A percentile compares a stretch with the other conserved stretches of the same genome.
phyloP scores from a whole-genome alignment of 768 basidiomycete genomes.

The Leccinum imitatum region DNA sequence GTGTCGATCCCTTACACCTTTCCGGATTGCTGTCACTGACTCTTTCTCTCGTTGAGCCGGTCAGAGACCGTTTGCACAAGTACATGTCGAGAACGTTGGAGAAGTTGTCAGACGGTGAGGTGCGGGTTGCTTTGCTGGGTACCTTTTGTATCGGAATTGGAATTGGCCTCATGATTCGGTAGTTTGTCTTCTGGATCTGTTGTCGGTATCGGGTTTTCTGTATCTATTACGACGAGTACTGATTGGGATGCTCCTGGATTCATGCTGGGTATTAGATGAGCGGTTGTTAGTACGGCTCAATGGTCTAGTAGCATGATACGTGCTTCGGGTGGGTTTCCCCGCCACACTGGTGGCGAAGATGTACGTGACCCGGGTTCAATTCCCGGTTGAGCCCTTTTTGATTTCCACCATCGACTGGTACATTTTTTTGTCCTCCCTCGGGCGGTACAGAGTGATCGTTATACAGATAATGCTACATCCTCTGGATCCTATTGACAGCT shows the following conservation, averaged over 20 bases:
- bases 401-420: constrained; percentile 2
- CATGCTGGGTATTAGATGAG: neutral
- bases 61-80: constrained; percentile 30
- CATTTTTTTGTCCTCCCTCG: neutral
- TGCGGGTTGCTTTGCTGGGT: constrained; percentile 37
- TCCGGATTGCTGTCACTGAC: constrained; percentile 63
- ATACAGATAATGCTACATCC: neutral
- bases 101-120: constrained; percentile 28
- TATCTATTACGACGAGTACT: neutral
- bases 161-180: constrained; percentile 39
- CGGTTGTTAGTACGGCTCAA: constrained; percentile 31
- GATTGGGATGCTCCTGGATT: neutral
- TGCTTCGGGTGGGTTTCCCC: constrained; percentile 35
- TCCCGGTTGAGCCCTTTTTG: constrained; percentile 31
- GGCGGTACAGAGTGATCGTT: neutral
- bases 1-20: constrained; percentile 65
- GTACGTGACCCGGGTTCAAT: constrained; percentile 39
- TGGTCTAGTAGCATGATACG: constrained; percentile 39
- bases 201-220: neutral
- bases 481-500: constrained; percentile 10
- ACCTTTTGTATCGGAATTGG: constrained; percentile 48
- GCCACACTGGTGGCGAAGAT: constrained; percentile 20
- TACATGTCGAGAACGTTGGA: constrained; percentile 22
- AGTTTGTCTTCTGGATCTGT: constrained; percentile 5
- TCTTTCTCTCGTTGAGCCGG: constrained; percentile 56